Base-by-base conservation (phyloP, 208 protist species). In the Leishmania tropica region DNA sequence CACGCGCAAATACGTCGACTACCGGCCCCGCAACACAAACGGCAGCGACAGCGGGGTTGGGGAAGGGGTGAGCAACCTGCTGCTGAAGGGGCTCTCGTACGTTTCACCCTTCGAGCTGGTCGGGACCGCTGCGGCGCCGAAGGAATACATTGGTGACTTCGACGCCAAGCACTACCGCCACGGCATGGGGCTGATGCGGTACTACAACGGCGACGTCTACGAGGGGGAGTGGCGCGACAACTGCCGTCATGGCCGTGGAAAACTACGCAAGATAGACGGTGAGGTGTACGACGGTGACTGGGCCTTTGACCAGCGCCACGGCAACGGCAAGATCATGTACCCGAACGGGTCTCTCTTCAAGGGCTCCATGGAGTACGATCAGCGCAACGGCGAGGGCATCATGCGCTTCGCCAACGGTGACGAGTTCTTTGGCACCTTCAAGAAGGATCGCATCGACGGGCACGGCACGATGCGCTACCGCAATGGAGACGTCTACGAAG, bases 341-440 rank as follows among this genome's bases (percentile, higher is more conserved):
- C 75, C 83, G 2, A 88, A 95, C 81, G 94, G 94, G 5, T 85
- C 80, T 1, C 82, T 89, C 74, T 98, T 95, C 88, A 94, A 94
- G 62, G 95, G 95, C 8, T 78, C 71, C 37, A 90, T 96, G 83
- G 83, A 81, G 53, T 83, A 89, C 79, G 87, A 94, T 76, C 81
- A 88, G 79, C 91, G 94, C 35, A 73, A 92, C 76, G 97, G 97
- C 28, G 91, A 94, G 68, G 96, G 97, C 28, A 79, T 92, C 15
- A 92, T 98, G 85, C 75, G 88, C 75, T 97, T 92, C 68, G 73
- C 88, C 31, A 95, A 97, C 67, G 96, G 96, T 13, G 95, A 98
- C 77, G 92, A 96, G 81, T 98, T 96, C 78, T 90, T 93, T 51
- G 96, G 96, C 21, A 83, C 84, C 72, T 98, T 96, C 70, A 58